Evolutionary conservation across 2,329 filamentous ascomycete species (phyloP), one percentile per base, ranked within the genome.

Genomic region (Phyllosticta capitalensis): DNA sequence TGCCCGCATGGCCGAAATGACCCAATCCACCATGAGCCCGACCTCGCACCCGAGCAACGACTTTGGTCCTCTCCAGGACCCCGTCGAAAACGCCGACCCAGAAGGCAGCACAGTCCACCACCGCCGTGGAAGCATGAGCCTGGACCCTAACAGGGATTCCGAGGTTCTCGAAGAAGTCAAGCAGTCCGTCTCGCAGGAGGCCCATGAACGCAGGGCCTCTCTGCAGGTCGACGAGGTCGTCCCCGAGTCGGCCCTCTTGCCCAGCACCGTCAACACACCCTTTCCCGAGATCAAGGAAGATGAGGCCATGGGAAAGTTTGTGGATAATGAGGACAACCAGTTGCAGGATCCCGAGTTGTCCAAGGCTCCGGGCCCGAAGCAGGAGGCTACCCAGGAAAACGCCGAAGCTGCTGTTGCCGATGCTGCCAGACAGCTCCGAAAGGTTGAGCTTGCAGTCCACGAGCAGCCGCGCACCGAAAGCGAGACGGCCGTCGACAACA

Each of bases 221-320:
- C 64, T 66, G 9, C 66, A 67, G 17, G 65, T 75, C 45, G 63
- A 66, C 22, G 74, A 76, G 54, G 65, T 69, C 5, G 69, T 78
- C 6, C 75, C 76, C 53, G 75, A 78, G 65, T 67, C 72, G 55
- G 76, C 75, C 9, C 67, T 77, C 52, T 72, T 74, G 57, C 71
- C 71, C 30, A 63, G 71, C 65, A 61, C 70, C 69, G n/a, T 70
- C 72, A 26, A 69, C 67, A 54, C 69, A 70, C 6, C 67, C 71
- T 57, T 69, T 69, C 33, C 66, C 67, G 68, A 65, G 56, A 62
- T 62, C 61, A 67, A 60, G 60, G 62, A 66, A 52, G 65, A 66
- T 12, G 59, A 67, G 26, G 63, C 64, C 9, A 62, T 61, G 52
- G 61, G 61, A 22, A 45, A 26, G n/a, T 50, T 65, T 9, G 54